Evolutionary conservation across 164 flowering plant genomes (phyloP), one percentile per base, ranked within the genome.

Genomic region (Litsea cubeba): DNA sequence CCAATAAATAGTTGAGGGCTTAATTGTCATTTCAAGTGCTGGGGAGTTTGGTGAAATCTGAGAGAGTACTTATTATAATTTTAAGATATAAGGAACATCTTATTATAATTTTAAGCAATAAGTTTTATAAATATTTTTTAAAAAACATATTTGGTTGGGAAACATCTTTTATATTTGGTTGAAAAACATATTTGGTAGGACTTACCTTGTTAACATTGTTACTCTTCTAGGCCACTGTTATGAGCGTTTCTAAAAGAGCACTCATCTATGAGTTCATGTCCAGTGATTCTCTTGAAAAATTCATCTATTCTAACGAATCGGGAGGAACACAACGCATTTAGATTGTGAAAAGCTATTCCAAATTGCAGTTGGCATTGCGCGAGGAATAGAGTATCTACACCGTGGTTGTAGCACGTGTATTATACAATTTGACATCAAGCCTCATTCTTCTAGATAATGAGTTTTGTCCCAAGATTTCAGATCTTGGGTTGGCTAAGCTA

Each of bases 351-450:
- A 71, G 12, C 7, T 71, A 5, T 30, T 6, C 50, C 23, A 58
- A 28, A 71, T 71, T 60, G 74, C 74, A 0, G 1, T 57, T 32
- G 75, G 69, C 28, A 63, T 64, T 18, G 75, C 69, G 11, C 20
- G 54, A 22, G 75, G 75, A 3, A 2, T 63, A 6, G 75, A 72
- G 32, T 72, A 63, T 10, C 32, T 72, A 35, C 75, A 72, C 69
- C 35, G 62, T n/a, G 73, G 78, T 0, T 75, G 78, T 64, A 35
- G 63, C 12, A 58, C 0, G 7, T 14, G 73, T 26, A 75, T 75
- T 17, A 15, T 75, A 8, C 78, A 75, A 62, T 62, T 75, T 18
- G 78, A 75, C 18, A 70, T 75, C 14, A 75, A 75, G 15, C 72
- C 75, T 2, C 69, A 72, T 72, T 26, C 69, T 72, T 23, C 22